Conservation (phyloP, 108 stramenopile species). For the Fragilaria radians region DNA sequence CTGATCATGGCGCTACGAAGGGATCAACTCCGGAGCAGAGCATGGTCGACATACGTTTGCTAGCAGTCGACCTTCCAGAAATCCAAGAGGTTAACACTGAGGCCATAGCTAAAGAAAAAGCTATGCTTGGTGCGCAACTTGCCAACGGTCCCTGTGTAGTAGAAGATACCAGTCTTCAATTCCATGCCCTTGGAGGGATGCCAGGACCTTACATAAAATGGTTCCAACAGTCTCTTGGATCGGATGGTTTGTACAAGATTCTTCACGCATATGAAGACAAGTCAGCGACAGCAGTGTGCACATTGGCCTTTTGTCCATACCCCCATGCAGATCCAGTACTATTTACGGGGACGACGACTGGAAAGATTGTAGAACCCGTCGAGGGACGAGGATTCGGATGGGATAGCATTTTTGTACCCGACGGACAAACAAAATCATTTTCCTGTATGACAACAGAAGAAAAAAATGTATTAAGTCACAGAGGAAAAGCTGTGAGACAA, state of each 20-base stretch:
- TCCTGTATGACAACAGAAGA: conserved; percentile 84
- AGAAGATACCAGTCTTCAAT: conserved; percentile 95
- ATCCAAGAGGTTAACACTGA: conserved; percentile 84
- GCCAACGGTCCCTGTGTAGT: conserved; percentile 86
- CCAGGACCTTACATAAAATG: conserved; percentile 99
- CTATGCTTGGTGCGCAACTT: conserved; percentile 77
- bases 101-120: conserved; percentile 85
- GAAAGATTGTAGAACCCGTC: conserved; percentile 85
- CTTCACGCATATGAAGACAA: conserved; percentile 92
- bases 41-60: conserved; percentile 60
- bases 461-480: conserved; percentile 91
- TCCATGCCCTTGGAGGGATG: conserved; percentile 94
- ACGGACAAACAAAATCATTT: conserved; percentile 76
- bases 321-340: conserved; percentile 92
- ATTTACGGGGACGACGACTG: conserved; percentile 78
- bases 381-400: conserved; percentile 95
- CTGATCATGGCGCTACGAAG: conserved; percentile 40
- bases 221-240: conserved; percentile 87
- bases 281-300: conserved; percentile 94
- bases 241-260: conserved; percentile 86
- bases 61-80: conserved; percentile 83
- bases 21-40: conserved; percentile 22
- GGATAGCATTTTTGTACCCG: conserved; percentile 97
- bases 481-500: conserved; percentile 79
- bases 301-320: conserved; percentile 92